These are phyloP conservation scores for Beta macrorhiza DNA, from an alignment of 179 eudicot genomes.

Conservation along the genomic window DNA sequence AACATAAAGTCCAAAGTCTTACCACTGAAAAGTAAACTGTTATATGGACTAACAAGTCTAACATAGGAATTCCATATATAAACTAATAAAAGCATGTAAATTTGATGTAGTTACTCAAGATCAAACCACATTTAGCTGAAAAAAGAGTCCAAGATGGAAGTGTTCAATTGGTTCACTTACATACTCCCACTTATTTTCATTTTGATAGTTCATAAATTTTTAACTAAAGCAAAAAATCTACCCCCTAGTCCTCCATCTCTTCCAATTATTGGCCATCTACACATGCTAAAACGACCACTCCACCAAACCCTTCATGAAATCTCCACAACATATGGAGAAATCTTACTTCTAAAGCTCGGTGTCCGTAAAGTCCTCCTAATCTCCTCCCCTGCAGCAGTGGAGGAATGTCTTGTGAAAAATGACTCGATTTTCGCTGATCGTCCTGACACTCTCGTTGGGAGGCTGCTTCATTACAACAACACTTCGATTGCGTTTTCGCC, in stretches of 20 bases:
- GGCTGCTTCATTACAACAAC: slow-evolving; percentile 39
- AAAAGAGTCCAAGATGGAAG: background rate
- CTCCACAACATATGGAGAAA: slow-evolving; percentile 32
- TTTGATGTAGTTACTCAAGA: too few relatives aligned
- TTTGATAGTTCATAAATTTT: background rate
- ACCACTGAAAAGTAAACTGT: too few relatives aligned
- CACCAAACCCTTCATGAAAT: slow-evolving; percentile 34
- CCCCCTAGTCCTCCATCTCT: slow-evolving; percentile 43
- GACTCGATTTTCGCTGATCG: slow-evolving; percentile 52
- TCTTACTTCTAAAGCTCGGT: slow-evolving; percentile 38
- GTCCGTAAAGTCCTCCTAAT: slow-evolving; percentile 41
- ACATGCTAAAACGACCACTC: slow-evolving; percentile 40
- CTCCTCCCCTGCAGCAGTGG: slow-evolving; percentile 44
- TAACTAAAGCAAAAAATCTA: slow-evolving; percentile 5
- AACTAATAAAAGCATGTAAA: background rate
- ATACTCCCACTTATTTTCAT: background rate
- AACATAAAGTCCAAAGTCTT: too few relatives aligned
- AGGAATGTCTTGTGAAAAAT: slow-evolving; percentile 48
- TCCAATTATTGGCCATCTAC: slow-evolving; percentile 48
- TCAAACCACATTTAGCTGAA: background rate
- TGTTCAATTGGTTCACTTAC: background rate
- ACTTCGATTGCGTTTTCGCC: slow-evolving; percentile 42
- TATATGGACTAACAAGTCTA: background rate
- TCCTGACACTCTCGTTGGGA: slow-evolving; percentile 39
- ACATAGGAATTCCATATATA: background rate